phyloP scores from a whole-genome alignment of 2,329 filamentous ascomycete genomes.

The Arthrobotrys entomopaga region DNA sequence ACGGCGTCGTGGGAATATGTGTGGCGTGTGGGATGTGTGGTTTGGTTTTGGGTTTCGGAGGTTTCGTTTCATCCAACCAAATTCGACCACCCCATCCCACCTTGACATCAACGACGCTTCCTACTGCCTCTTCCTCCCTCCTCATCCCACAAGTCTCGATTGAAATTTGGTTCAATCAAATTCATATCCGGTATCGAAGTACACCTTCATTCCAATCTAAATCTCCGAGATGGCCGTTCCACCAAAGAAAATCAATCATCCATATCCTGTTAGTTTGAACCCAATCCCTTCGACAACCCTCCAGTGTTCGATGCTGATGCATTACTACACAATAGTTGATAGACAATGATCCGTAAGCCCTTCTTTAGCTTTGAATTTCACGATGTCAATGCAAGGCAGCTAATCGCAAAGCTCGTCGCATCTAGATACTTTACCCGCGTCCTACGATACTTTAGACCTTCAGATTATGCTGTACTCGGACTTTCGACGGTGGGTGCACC shows the following conservation, averaged over 20 bases:
- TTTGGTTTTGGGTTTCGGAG: conserved; percentile 56
- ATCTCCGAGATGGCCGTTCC: conserved; percentile 65
- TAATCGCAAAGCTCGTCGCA: conserved; percentile 1
- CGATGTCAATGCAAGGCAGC: not conserved
- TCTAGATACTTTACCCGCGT: conserved; percentile 89
- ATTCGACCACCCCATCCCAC: not conserved
- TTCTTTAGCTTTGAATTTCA: conserved; percentile 33
- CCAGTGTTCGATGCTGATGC: conserved; percentile 56
- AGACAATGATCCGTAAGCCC: conserved; percentile 93
- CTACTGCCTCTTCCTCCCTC: conserved; percentile 59
- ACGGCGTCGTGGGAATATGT: no score
- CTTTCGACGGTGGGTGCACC: conserved; percentile 76
- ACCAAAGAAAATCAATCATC: conserved; percentile 80
- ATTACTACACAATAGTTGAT: conserved; percentile 77
- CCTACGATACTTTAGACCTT: conserved; percentile 82
- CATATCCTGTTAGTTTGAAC: conserved; percentile 80
- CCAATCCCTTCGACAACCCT: conserved; percentile 37
- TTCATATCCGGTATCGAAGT: not conserved
- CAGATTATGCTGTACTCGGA: conserved; percentile 78
- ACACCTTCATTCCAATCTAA: not conserved
- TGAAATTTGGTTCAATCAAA: not conserved
- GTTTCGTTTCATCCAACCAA: conserved; percentile 65
- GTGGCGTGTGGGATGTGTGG: conserved; percentile 65
- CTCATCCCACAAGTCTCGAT: not conserved
- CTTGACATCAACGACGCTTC: not conserved